These are phyloP conservation scores for Fraxinus albicans DNA, from an alignment of 305 asterid species.

Conservation along the genomic window DNA sequence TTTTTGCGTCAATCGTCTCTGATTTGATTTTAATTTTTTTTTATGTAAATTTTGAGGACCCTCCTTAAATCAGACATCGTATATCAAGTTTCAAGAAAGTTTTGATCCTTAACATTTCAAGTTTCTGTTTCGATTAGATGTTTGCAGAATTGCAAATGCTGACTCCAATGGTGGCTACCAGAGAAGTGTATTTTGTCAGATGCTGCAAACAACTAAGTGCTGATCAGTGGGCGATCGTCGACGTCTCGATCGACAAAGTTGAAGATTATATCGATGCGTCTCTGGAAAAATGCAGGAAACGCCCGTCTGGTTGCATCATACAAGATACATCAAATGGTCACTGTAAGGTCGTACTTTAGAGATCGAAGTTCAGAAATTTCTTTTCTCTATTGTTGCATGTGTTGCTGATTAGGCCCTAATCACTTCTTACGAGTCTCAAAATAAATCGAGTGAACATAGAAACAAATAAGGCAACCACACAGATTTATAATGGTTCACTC, in stretches of 20 bases:
- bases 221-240: constrained; percentile 78
- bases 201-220: constrained; percentile 55
- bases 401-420: background rate
- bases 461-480: background rate
- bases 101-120: background rate
- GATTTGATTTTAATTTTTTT: background rate
- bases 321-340: constrained; percentile 76
- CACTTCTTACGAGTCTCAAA: background rate
- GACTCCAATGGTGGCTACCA: constrained; percentile 72
- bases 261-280: constrained; percentile 58
- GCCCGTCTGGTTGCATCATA: constrained; percentile 87
- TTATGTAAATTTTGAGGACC: background rate
- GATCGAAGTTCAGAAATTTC: background rate
- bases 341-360: constrained; percentile 60
- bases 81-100: background rate
- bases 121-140: constrained; percentile 43
- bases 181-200: constrained; percentile 75
- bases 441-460: background rate
- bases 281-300: constrained; percentile 61
- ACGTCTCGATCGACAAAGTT: constrained; percentile 67
- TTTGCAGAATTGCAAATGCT: constrained; percentile 85
- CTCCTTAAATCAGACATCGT: background rate
- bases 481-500: background rate
- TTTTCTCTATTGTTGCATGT: background rate
- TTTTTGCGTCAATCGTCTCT: background rate